Conservation (phyloP, 768 basidiomycete genomes). For the Hygrocybe coccinea region DNA sequence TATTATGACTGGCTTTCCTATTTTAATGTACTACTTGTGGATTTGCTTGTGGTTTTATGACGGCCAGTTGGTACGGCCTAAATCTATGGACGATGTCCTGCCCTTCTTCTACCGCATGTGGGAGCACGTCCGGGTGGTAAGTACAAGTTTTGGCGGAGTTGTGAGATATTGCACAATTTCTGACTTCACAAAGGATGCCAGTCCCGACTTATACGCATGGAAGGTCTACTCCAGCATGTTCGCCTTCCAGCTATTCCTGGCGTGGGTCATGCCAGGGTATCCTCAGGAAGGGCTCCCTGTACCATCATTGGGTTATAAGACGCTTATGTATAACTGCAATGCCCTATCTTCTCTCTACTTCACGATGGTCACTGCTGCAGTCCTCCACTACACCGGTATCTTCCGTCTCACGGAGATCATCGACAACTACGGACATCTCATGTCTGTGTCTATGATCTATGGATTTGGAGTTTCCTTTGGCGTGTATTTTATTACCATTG, state of each 20-base stretch:
- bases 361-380: conserved; percentile 69
- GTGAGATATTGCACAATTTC: too few relatives aligned
- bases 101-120: conserved; percentile 84
- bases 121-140: conserved; percentile 74
- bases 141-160: not conserved
- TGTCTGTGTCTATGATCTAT: conserved; percentile 92
- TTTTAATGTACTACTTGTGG: conserved; percentile 98
- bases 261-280: conserved; percentile 87
- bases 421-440: conserved; percentile 92
- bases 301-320: conserved; percentile 88
- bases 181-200: conserved; percentile 68
- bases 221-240: conserved; percentile 88
- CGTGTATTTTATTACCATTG: conserved; percentile 74
- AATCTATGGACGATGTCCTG: conserved; percentile 59
- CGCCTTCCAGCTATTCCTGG: conserved; percentile 84
- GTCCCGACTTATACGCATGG: conserved; percentile 84
- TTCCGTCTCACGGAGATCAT: conserved; percentile 94
- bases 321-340: conserved; percentile 95
- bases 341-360: conserved; percentile 80
- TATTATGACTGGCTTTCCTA: conserved; percentile 92
- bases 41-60: conserved; percentile 96
- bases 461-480: conserved; percentile 78
- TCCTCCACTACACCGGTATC: conserved; percentile 70
- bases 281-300: conserved; percentile 94
- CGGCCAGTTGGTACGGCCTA: conserved; percentile 69